Evolutionary conservation across 345 rosid species (phyloP), one percentile per base, ranked within the genome.

Genomic region (Citrus australasica): DNA sequence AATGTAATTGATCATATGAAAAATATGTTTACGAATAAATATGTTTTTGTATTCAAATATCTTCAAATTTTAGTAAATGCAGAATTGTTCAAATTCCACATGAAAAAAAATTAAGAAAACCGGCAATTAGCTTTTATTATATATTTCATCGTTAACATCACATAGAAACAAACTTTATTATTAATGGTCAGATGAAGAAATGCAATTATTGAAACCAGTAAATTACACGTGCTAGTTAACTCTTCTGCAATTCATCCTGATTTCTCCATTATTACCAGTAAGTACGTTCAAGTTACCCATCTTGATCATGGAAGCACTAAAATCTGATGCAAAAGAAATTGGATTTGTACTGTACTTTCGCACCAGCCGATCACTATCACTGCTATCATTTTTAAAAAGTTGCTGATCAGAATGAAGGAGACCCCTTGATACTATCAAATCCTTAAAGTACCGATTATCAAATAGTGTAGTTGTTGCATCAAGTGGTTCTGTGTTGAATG

Each of bases 331-430:
- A 73, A 88, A 88, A 35, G 71, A 70, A 51, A 27, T 2, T 22
- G 69, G 75, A 67, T 64, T 60, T 59, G 21, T 24, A 65, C 78
- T 75, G 62, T 85, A 86, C 55, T 73, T 28, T n/a, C 62, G 53
- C 25, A 88, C 89, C 4, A 82, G 46, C 1, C 76, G 78, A 74
- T 82, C 86, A 19, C 87, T 46, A 67, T 84, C 78, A 16, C 87
- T 83, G 0, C 84, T 85, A 32, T 56, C 73, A n/a, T 61, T 40
- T 51, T 24, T 81, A 67, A 78, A 88, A 42, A 88, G 76, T 55
- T 83, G 78, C 24, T 88, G 89, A 78, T 88, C 91, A n/a, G 87
- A 88, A 69, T 82, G 91, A 19, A 88, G 87, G 9, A 86, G 84
- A 6, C 89, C 89, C 48, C 74, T 84, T 24, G 30, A 67, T 28